These are phyloP conservation scores for Clitoria ternatea DNA, from an alignment of 306 rosid genomes.

Conservation along the genomic window DNA sequence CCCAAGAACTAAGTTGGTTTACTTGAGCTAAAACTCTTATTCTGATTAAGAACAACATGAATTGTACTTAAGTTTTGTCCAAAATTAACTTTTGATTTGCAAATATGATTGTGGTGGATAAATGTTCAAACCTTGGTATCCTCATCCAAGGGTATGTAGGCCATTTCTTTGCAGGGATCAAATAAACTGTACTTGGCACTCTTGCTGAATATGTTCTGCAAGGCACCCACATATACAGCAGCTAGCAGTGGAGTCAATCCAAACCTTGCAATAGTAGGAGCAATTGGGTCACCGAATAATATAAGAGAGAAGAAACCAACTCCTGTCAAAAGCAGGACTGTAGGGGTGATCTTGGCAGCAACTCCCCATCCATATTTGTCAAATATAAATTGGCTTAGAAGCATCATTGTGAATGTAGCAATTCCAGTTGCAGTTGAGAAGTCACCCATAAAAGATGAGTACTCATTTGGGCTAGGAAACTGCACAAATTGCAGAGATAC, in stretches of 20 bases:
- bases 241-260: slow-evolving; percentile 99
- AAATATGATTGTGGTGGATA: slow-evolving; percentile 2
- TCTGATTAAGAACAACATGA: no score
- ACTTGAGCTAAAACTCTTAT: no score
- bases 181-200: slow-evolving; percentile 98
- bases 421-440: slow-evolving; percentile 98
- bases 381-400: slow-evolving; percentile 80
- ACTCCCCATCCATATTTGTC: slow-evolving; percentile 97
- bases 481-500: slow-evolving; percentile 29
- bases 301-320: slow-evolving; percentile 92
- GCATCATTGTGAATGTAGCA: slow-evolving; percentile 90
- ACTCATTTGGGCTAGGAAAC: slow-evolving; percentile 99
- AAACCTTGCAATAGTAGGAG: slow-evolving; percentile 56
- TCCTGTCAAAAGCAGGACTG: slow-evolving; percentile 87
- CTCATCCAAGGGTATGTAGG: slow-evolving; percentile 96
- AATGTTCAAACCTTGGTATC: slow-evolving; percentile 75
- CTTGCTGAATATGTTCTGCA: slow-evolving; percentile 99
- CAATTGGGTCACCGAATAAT: slow-evolving; percentile 74
- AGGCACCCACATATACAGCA: slow-evolving; percentile 96
- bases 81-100: background rate
- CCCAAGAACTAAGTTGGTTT: no score
- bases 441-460: slow-evolving; percentile 99
- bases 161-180: slow-evolving; percentile 99
- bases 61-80: no score
- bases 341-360: slow-evolving; percentile 95